Base-by-base conservation (phyloP, 164 flowering plant species). In the Stephania japonica region DNA sequence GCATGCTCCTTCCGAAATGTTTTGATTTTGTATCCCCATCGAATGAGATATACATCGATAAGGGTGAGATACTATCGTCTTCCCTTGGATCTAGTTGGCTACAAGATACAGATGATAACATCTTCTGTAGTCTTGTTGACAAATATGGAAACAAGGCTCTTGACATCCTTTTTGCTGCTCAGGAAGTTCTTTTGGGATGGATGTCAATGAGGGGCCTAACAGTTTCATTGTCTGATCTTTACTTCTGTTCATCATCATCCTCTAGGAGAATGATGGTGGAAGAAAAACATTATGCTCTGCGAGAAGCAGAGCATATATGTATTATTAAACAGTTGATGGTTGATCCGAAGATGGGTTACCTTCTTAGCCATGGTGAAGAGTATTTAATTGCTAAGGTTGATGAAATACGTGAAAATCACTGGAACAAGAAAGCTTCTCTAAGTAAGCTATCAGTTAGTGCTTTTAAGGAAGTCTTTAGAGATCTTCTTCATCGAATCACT, bases 131-230 rank as follows among this genome's bases (percentile, higher is more conserved):
- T 47, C 86, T 96, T 23, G 67, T 86, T 3, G 80, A 79, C 47
- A 78, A 81, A 44, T 80, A 76, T 42, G 77, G 73, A 42, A 79
- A 74, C 53, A 71, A 76, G 70, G 69, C 76, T 73, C 85, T 91
- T 63, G 88, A 87, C 69, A 80, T 84, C 67, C 75, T 93, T 27
- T 75, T 73, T 81, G 69, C 78, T 72, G 87, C 92, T 41, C 98
- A 96, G 76, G 85, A 86, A 69, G 84, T 90, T 74, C 87, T 92
- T 49, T 88, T 93, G 73, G 97, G 92, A 78, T 96, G 97, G 98
- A 76, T 92, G 76, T 85, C 89, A 18, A 77, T 73, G 83, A 84
- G 91, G 78, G 98, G 98, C 21, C 80, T 93, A 9, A 92, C 86
- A 79, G 97, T 96, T 70, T 92, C 99, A 14, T 73, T 96, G 14